Conservation (phyloP, 495 filamentous ascomycete genomes). For the Podospora didyma region DNA sequence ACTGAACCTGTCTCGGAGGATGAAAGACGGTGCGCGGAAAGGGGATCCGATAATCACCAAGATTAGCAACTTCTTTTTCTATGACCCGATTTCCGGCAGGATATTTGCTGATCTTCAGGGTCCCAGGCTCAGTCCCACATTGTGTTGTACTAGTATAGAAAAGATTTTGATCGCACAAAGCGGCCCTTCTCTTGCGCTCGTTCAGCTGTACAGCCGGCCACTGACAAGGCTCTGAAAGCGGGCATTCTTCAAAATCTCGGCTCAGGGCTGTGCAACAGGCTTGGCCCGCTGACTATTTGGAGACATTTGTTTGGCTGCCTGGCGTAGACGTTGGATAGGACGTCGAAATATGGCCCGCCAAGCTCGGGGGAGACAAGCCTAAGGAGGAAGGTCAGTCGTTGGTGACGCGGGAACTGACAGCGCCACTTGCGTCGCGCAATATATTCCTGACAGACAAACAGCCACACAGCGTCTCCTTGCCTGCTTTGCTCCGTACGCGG, state of each 20-base stretch:
- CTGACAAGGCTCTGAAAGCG: neutral
- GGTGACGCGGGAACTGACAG: neutral
- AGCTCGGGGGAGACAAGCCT: neutral
- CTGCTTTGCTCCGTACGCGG: too few species aligned
- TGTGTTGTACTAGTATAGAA: neutral
- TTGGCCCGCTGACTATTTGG: neutral
- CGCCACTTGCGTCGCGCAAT: neutral
- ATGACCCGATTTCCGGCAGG: neutral
- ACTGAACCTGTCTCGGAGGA: neutral
- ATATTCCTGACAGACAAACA: slow-evolving; percentile 5
- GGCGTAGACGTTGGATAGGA: neutral
- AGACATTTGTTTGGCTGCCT: neutral
- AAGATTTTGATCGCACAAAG: neutral
- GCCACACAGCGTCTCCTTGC: neutral
- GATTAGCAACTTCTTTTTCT: neutral
- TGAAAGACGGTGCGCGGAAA: neutral
- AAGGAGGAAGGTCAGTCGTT: neutral
- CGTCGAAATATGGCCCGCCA: neutral
- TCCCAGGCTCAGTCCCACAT: neutral
- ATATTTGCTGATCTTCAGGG: neutral
- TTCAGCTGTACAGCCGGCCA: neutral
- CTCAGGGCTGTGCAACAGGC: neutral
- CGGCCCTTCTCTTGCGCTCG: neutral
- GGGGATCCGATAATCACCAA: neutral
- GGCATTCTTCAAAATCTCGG: neutral